phyloP scores from a whole-genome alignment of 148 eudicot species.

The Fagopyrum homotropicum region DNA sequence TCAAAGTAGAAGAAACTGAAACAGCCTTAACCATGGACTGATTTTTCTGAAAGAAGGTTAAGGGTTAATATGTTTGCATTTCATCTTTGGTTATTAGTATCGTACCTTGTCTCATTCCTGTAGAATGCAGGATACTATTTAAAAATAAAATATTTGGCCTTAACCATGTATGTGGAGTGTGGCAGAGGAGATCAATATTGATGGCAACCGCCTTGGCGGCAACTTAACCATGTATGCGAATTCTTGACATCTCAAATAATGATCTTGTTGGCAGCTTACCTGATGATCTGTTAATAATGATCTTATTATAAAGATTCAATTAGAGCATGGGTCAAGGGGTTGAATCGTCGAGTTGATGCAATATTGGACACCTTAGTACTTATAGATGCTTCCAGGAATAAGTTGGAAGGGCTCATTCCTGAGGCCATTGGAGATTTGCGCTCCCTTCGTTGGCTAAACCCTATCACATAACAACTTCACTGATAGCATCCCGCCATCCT shows the following conservation, averaged over 20 bases:
- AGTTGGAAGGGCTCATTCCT: constrained; percentile 21
- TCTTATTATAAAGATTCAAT: background rate
- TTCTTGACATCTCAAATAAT: constrained; percentile 21
- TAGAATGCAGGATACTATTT: no score
- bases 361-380: background rate
- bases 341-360: background rate
- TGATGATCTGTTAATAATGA: constrained; percentile 14
- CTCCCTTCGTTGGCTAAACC: constrained; percentile 9
- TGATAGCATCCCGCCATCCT: constrained; percentile 17
- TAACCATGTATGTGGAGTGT: no score
- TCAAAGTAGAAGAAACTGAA: background rate
- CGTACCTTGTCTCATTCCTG: no score
- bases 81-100: background rate
- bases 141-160: no score
- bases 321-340: background rate
- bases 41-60: background rate
- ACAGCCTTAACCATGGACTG: background rate
- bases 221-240: no score
- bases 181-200: no score
- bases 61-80: background rate
- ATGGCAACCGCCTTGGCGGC: no score
- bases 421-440: constrained; percentile 10
- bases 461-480: constrained; percentile 21
- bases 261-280: constrained; percentile 15
- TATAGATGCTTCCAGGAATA: constrained; percentile 24